Base-by-base conservation (phyloP, 1,284 basidiomycete genomes). In the Naganishia sp. region DNA sequence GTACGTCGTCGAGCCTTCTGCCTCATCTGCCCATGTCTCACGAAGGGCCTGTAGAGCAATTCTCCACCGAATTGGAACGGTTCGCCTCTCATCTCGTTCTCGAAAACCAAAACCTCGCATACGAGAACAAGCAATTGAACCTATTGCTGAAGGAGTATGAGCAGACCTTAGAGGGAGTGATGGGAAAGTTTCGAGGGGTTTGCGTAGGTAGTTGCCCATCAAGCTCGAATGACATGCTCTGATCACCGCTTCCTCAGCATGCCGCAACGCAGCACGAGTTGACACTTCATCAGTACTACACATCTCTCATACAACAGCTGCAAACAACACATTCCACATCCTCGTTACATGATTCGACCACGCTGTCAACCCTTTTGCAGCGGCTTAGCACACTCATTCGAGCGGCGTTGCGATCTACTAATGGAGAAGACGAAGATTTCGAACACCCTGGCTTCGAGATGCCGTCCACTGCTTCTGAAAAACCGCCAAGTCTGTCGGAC, bases 71-170 rank as follows among this genome's bases (percentile, higher is more conserved):
- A 77, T 81, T 98, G 4, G 95, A 99, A 79, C 86, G 90, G 32
- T 85, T 86, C 74, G 94, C 94, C 75, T 92, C 92, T 0, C 89
- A 92, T 69, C 86, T 94, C 45, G 87, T 96, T 60, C 88, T 94
- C 67, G 96, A 99, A 81, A 98, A 98, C 77, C 94, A 96, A 75
- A 85, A 87, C 0, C 82, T 99, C 0, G 83, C 90, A 57, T 89
- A 97, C 71, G 95, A 99, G 80, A 97, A 98, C 82, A 93, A 91
- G 77, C 93, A 97, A 76, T 84, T 98, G 35, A 89, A 89, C 67
- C 76, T 86, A 31, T 83, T 99, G 31, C 82, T 99, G 66, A 94
- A 94, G 73, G 96, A 99, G 79, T 95, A 96, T 76, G 95, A 99
- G 78, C 84, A 85, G 68, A 97, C 94, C 1, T 85, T 99, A 80